Conservation (phyloP, 805 yeast species). For the Yamadazyma kitorensis region DNA sequence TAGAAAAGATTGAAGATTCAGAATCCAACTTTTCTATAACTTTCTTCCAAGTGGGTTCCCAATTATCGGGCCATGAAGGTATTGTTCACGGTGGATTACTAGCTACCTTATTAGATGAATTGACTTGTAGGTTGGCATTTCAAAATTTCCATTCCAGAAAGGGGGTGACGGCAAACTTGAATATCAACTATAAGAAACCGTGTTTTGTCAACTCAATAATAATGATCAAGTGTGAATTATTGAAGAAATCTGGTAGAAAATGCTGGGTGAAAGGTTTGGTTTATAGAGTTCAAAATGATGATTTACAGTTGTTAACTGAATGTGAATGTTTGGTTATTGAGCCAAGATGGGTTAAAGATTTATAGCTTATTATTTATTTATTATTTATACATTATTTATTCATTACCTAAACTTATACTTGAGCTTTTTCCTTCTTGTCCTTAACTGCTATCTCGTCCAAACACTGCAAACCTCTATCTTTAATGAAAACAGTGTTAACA, state of each 20-base stretch:
- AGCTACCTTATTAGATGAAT: slow-evolving; percentile 42
- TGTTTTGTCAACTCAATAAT: slow-evolving; percentile 29
- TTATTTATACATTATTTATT: slow-evolving; percentile 5
- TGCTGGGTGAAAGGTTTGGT: slow-evolving; percentile 38
- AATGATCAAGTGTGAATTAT: slow-evolving; percentile 31
- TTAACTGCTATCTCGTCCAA: slow-evolving; percentile 24
- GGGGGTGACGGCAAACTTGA: slow-evolving; percentile 45
- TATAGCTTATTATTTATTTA: slow-evolving; percentile 11
- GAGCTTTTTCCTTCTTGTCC: background rate
- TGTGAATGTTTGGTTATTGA: slow-evolving; percentile 42
- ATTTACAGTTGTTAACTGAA: slow-evolving; percentile 24
- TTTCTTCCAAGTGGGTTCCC: slow-evolving; percentile 37
- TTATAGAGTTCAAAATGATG: slow-evolving; percentile 20
- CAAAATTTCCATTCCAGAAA: slow-evolving; percentile 36
- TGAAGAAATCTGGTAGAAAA: slow-evolving; percentile 36
- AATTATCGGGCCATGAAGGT: slow-evolving; percentile 37
- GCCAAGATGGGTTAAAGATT: slow-evolving; percentile 37
- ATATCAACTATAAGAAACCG: slow-evolving; percentile 38
- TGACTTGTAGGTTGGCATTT: slow-evolving; percentile 42
- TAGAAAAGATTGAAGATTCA: slow-evolving; percentile 13
- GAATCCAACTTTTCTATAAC: slow-evolving; percentile 33
- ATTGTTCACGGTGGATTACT: slow-evolving; percentile 44
- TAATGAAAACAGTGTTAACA: slow-evolving; percentile 26
- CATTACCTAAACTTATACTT: slow-evolving; percentile 3
- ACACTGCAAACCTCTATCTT: slow-evolving; percentile 38